phyloP scores from a whole-genome alignment of 805 yeast genomes.

The Maudiozyma saulgeensis region DNA sequence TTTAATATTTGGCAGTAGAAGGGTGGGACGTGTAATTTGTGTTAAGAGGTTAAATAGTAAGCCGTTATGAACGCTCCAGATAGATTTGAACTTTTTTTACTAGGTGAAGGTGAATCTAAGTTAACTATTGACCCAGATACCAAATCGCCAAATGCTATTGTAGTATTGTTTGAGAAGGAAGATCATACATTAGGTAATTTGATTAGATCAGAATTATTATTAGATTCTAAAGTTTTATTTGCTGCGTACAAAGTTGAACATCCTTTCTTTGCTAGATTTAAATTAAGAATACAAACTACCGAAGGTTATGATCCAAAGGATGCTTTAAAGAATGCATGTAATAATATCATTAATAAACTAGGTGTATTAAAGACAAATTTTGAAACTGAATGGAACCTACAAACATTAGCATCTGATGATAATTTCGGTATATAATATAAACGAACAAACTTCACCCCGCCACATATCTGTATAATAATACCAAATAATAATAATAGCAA shows the following conservation, averaged over 20 bases:
- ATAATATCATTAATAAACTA: slow-evolving; percentile 69
- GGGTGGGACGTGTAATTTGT: too few species aligned
- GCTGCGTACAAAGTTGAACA: slow-evolving; percentile 98
- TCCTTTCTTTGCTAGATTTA: slow-evolving; percentile 91
- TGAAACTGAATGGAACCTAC: slow-evolving; percentile 86
- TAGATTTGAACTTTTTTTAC: slow-evolving; percentile 89
- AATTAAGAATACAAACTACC: slow-evolving; percentile 90
- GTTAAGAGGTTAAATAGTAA: too few species aligned
- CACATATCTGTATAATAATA: not conserved
- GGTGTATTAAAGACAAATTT: slow-evolving; percentile 68
- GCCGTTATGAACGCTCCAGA: slow-evolving; percentile 91
- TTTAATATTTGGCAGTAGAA: too few species aligned
- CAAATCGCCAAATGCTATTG: slow-evolving; percentile 89
- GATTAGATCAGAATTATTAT: slow-evolving; percentile 73
- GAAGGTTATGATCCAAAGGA: slow-evolving; percentile 89
- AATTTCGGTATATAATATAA: slow-evolving; percentile 7
- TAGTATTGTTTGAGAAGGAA: slow-evolving; percentile 88
- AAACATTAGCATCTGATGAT: slow-evolving; percentile 54
- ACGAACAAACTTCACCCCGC: not conserved
- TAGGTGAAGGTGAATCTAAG: slow-evolving; percentile 98
- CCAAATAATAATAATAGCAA: not conserved
- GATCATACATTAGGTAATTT: slow-evolving; percentile 95
- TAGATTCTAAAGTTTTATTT: slow-evolving; percentile 82
- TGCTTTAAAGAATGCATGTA: slow-evolving; percentile 85
- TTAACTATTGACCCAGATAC: slow-evolving; percentile 86